phyloP scores from a whole-genome alignment of 2,329 filamentous ascomycete species.

The Hymenoscyphus scutula region DNA sequence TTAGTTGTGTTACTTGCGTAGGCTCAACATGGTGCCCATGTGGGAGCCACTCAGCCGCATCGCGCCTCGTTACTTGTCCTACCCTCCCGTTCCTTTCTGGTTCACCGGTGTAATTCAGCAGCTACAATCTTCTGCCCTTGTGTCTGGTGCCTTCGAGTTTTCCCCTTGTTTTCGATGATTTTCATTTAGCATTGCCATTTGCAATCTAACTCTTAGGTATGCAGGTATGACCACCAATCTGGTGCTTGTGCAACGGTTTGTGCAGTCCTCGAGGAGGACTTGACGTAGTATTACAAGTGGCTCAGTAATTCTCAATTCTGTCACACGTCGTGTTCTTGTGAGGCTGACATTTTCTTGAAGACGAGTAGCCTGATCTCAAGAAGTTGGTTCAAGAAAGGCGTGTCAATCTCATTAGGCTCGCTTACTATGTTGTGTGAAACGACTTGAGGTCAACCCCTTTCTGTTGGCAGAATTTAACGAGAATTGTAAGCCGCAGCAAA shows the following conservation, averaged over 20 bases:
- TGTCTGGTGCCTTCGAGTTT: background rate
- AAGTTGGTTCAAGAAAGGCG: background rate
- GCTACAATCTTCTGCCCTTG: background rate
- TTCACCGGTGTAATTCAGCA: background rate
- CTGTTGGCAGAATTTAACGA: background rate
- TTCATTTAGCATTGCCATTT: background rate
- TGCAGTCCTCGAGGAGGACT: background rate
- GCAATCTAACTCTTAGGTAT: background rate
- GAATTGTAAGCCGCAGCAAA: background rate
- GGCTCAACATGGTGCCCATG: too few species aligned
- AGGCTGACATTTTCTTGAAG: too few species aligned
- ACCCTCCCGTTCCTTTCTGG: background rate
- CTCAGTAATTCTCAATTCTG: background rate
- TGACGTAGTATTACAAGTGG: background rate
- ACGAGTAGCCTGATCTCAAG: background rate
- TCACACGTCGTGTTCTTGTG: background rate
- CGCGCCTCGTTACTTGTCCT: background rate
- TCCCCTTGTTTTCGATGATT: background rate
- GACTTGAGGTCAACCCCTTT: background rate
- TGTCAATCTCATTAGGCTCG: background rate
- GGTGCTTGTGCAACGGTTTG: too few species aligned
- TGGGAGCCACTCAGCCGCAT: background rate
- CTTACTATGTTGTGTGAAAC: background rate
- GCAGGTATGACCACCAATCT: background rate
- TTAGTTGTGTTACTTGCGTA: background rate